phyloP scores from a whole-genome alignment of 768 basidiomycete species.

The Neoboletus magnificus region DNA sequence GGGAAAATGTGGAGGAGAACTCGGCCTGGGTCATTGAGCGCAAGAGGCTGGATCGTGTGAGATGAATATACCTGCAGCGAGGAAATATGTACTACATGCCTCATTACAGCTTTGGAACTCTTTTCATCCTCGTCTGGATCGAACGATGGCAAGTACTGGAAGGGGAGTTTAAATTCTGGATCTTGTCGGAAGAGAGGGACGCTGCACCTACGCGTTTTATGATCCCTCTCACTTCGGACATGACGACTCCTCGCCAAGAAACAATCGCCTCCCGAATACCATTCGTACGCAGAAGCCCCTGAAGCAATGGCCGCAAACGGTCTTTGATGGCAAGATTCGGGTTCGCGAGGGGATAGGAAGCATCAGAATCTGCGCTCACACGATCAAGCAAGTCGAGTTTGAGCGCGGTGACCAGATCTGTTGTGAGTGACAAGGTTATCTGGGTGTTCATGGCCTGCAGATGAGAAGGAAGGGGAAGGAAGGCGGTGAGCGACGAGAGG shows the following conservation, averaged over 20 bases:
- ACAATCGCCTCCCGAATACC: slow-evolving; percentile 65
- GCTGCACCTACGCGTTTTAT: slow-evolving; percentile 53
- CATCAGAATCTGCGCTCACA: slow-evolving; percentile 30
- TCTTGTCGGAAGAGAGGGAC: not conserved
- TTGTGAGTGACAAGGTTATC: slow-evolving; percentile 72
- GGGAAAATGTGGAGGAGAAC: slow-evolving; percentile 60
- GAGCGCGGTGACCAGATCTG: slow-evolving; percentile 72
- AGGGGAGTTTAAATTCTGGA: not conserved
- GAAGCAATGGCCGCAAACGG: slow-evolving; percentile 65
- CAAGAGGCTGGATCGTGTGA: slow-evolving; percentile 40
- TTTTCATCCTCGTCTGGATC: slow-evolving; percentile 53
- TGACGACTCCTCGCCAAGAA: slow-evolving; percentile 68
- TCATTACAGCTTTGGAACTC: slow-evolving; percentile 28
- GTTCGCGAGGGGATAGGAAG: slow-evolving; percentile 16
- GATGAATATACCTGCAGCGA: not conserved
- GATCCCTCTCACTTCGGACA: slow-evolving; percentile 55
- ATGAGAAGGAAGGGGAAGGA: slow-evolving; percentile 70
- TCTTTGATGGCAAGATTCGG: slow-evolving; percentile 52
- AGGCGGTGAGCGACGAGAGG: slow-evolving; percentile 67
- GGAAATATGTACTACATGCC: slow-evolving; percentile 13
- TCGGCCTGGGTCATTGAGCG: slow-evolving; percentile 65
- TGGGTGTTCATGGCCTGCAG: slow-evolving; percentile 69
- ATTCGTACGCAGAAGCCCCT: slow-evolving; percentile 72
- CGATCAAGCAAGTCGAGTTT: slow-evolving; percentile 62
- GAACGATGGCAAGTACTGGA: slow-evolving; percentile 59